Evolutionary conservation across 352 stramenopile species (phyloP).

Genomic region (Albugo candida): DNA sequence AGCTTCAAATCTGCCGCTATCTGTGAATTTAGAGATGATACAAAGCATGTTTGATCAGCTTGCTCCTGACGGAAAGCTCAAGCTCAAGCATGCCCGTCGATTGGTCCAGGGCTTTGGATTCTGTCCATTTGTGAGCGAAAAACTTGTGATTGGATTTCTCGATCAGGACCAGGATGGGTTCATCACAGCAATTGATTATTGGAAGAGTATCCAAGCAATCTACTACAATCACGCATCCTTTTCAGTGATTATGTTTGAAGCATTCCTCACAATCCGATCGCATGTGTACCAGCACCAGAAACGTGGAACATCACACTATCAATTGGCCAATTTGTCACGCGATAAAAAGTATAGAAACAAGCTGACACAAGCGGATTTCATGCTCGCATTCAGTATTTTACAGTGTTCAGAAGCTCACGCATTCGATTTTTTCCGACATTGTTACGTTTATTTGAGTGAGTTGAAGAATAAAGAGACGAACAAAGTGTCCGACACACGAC

Average conservation of each 20-base stretch:
- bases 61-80: conserved; percentile 25
- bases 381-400: conserved; percentile 26
- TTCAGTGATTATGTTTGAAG: conserved; percentile 38
- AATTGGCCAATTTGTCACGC: conserved; percentile 2
- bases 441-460: conserved; percentile 4
- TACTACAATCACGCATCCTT: conserved; percentile 28
- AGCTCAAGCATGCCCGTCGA: conserved; percentile 23
- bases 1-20: conserved; percentile 24
- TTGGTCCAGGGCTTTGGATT: conserved; percentile 33
- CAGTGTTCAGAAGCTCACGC: conserved; percentile 32
- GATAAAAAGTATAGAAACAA: background rate
- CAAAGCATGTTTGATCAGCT: conserved; percentile 48
- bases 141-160: conserved; percentile 36
- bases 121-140: conserved; percentile 41
- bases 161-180: conserved; percentile 51
- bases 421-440: conserved; percentile 39
- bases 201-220: conserved; percentile 32
- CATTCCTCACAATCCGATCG: conserved; percentile 20
- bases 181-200: conserved; percentile 55
- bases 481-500: too few relatives aligned
- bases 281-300: conserved; percentile 8
- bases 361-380: conserved; percentile 20
- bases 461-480: too few relatives aligned
- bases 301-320: background rate
- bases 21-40: conserved; percentile 29